Base-by-base conservation (phyloP, 768 basidiomycete species). In the Tylopilus cervinicoccineus region DNA sequence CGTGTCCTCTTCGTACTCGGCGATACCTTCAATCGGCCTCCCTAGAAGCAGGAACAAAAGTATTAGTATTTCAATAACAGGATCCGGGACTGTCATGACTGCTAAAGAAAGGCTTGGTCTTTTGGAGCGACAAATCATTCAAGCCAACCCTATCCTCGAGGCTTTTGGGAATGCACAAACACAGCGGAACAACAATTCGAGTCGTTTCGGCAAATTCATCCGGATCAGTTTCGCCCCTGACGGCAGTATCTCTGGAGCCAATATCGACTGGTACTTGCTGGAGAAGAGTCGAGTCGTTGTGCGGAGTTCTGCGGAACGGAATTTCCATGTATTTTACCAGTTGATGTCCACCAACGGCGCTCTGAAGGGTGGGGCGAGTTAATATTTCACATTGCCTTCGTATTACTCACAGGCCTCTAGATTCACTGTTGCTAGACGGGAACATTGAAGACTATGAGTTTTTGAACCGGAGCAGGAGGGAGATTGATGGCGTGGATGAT, bases 161-260 rank as follows among this genome's bases (percentile, higher is more conserved):
- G 90, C 96, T 4, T 98, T 99, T 56, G 96, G 96, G 26, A 99
- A 99, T 64, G 95, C 96, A 6, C 96, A 98, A 66, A 98, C 96
- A 0, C 89, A 96, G 69, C 76, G 94, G 38, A 99, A 99, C 63
- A 97, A 98, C 70, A 99, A 99, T 63, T 98, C 96, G 1, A 93
- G 90, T 77, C 88, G 96, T 32, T 99, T 99, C 65, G 94, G 93
- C 26, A 99, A 99, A 70, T 99, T 99, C 65, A 89, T 99, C 39
- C 78, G 93, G 38, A 98, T 99, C 52, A 88, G 86, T 62, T 99
- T 99, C 69, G 81, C 90, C 1, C 84, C 88, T 0, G 84, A 89
- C 55, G 94, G 95, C 2, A 92, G 91, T 55, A 99, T 99, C 48
- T 88, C 93, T 1, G 96, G 96, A 1, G 96, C 96, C 22, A 97